Conservation (phyloP, 805 yeast species). For the Metschnikowia matae region DNA sequence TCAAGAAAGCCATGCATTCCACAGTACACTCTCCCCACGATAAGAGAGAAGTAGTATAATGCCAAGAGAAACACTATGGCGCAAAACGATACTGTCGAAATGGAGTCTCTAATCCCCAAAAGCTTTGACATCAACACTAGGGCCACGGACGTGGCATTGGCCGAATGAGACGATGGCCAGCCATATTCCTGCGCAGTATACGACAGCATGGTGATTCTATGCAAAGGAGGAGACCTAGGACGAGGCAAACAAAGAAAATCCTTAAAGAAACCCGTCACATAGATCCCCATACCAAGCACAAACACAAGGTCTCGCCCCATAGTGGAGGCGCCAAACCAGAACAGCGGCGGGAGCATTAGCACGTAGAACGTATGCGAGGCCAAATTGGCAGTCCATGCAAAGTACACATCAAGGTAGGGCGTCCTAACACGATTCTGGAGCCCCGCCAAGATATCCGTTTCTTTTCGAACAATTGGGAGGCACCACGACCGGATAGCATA, state of each 20-base stretch:
- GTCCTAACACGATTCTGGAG: slow-evolving; percentile 53
- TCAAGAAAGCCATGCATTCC: slow-evolving; percentile 97
- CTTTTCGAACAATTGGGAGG: slow-evolving; percentile 56
- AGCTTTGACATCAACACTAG: slow-evolving; percentile 34
- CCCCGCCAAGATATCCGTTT: slow-evolving; percentile 53
- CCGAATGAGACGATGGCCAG: slow-evolving; percentile 90
- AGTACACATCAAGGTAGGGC: slow-evolving; percentile 61
- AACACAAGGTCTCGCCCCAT: slow-evolving; percentile 57
- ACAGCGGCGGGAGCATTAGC: slow-evolving; percentile 76
- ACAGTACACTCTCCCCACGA: slow-evolving; percentile 82
- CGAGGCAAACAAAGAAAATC: slow-evolving; percentile 89
- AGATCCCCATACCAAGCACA: slow-evolving; percentile 68
- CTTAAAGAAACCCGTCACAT: slow-evolving; percentile 67
- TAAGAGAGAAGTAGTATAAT: slow-evolving; percentile 59
- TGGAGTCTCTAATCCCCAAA: slow-evolving; percentile 12
- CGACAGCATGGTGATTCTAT: slow-evolving; percentile 84
- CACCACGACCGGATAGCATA: slow-evolving; percentile 50
- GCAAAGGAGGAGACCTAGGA: slow-evolving; percentile 88
- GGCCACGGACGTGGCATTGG: slow-evolving; percentile 85
- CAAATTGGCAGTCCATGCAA: slow-evolving; percentile 81
- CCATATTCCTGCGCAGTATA: slow-evolving; percentile 93
- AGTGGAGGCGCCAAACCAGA: slow-evolving; percentile 68
- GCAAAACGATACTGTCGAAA: slow-evolving; percentile 11
- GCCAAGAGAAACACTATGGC: slow-evolving; percentile 18
- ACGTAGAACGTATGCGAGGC: slow-evolving; percentile 96